Evolutionary conservation across 768 basidiomycete genomes (phyloP).

Genomic region (Macrolepiota albuminosa): DNA sequence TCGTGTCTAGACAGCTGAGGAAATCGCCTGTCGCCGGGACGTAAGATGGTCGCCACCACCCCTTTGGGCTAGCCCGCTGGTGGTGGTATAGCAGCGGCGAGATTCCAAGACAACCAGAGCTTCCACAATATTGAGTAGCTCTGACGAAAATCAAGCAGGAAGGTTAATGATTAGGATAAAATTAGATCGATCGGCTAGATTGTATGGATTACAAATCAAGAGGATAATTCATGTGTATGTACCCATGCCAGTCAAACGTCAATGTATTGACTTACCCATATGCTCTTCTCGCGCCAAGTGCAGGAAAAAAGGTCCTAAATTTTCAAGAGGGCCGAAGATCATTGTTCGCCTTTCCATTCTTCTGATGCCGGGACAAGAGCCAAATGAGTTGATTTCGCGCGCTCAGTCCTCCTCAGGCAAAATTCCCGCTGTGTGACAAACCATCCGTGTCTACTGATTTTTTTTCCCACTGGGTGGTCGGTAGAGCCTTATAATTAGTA

Average conservation of each 20-base stretch:
- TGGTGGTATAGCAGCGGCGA: neutral
- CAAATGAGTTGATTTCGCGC: neutral
- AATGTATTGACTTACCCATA: neutral
- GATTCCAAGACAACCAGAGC: neutral
- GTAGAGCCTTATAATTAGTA: neutral
- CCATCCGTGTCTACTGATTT: neutral
- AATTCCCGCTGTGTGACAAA: slow-evolving; percentile 2
- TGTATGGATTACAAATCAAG: neutral
- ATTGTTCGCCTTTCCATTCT: neutral
- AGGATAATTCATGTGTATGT: neutral
- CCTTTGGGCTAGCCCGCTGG: neutral
- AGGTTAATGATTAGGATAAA: neutral
- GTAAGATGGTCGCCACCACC: neutral
- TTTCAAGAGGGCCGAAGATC: neutral
- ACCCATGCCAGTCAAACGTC: neutral
- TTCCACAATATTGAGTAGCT: neutral
- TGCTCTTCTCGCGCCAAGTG: slow-evolving; percentile 1
- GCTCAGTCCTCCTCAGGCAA: slow-evolving; percentile 1
- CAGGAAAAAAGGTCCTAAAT: neutral
- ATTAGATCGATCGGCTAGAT: neutral
- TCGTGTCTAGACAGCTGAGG: neutral
- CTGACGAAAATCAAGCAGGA: neutral
- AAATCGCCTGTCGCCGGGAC: neutral
- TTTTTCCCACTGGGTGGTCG: neutral
- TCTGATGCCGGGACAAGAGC: neutral